A percentile compares a stretch with the other conserved stretches of the same genome.
Evolutionary conservation across 1,139 yeast genomes (phyloP).

Genomic region (Dujonia santamariae): DNA sequence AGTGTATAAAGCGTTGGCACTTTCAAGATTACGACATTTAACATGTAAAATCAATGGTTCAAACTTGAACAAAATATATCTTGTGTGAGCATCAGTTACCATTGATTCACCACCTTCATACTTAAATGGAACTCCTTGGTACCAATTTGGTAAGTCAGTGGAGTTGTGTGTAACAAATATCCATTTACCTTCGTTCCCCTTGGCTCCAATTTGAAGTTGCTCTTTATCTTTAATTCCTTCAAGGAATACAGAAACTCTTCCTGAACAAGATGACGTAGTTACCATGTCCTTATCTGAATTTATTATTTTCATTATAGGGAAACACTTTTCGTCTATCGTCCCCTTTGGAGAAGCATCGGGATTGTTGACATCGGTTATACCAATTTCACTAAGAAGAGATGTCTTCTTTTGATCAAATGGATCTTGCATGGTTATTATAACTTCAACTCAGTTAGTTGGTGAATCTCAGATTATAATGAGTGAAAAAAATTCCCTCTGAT

Average conservation of each 20-base stretch:
- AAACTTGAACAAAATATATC: slow-evolving; percentile 69
- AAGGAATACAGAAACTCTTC: slow-evolving; percentile 75
- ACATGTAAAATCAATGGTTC: slow-evolving; percentile 86
- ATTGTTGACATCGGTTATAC: slow-evolving; percentile 34
- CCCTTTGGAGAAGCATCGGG: slow-evolving; percentile 86
- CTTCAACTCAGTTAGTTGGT: background rate
- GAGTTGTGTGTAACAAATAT: slow-evolving; percentile 74
- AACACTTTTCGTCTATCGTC: slow-evolving; percentile 65
- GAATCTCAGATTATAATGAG: no score
- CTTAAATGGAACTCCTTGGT: slow-evolving; percentile 27
- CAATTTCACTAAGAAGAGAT: slow-evolving; percentile 55
- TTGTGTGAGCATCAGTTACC: slow-evolving; percentile 9
- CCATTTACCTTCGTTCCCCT: slow-evolving; percentile 85
- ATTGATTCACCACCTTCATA: slow-evolving; percentile 11
- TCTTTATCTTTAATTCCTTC: slow-evolving; percentile 50
- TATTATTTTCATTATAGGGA: slow-evolving; percentile 68
- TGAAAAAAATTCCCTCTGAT: no score
- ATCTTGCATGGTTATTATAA: slow-evolving; percentile 29
- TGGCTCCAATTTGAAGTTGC: slow-evolving; percentile 63
- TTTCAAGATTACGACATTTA: slow-evolving; percentile 59
- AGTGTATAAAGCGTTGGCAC: slow-evolving; percentile 62
- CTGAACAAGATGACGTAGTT: slow-evolving; percentile 87
- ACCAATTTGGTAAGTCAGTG: slow-evolving; percentile 51
- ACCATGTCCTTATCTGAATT: slow-evolving; percentile 66
- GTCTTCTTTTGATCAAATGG: slow-evolving; percentile 69